Evolutionary conservation across 1,139 yeast species (phyloP).

Genomic region (Yamadazyma diospyri): DNA sequence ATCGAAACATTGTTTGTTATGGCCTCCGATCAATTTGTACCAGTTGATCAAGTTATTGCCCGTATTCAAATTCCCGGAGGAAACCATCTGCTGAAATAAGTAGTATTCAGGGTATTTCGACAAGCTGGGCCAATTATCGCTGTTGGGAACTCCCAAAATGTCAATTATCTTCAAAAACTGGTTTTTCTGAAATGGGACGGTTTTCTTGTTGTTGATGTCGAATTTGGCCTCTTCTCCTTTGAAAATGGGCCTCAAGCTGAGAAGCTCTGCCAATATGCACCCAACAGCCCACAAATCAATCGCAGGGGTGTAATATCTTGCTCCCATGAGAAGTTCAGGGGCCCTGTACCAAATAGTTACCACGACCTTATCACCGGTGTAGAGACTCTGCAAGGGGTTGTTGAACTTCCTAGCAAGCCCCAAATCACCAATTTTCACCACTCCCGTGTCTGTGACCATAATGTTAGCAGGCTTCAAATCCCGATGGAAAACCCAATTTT

Average conservation of each 20-base stretch:
- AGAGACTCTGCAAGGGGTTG: conserved; percentile 83
- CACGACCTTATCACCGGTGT: conserved; percentile 94
- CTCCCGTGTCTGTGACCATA: conserved; percentile 88
- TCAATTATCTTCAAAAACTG: conserved; percentile 89
- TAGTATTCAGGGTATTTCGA: conserved; percentile 81
- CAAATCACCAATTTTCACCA: conserved; percentile 91
- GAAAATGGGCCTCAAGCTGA: conserved; percentile 86
- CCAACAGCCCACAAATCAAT: conserved; percentile 98
- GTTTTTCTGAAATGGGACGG: conserved; percentile 89
- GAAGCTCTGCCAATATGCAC: conserved; percentile 87
- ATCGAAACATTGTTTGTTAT: conserved; percentile 63
- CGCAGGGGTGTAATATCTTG: conserved; percentile 92
- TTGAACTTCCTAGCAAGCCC: conserved; percentile 91
- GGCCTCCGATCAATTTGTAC: conserved; percentile 80
- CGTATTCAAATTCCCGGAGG: conserved; percentile 38
- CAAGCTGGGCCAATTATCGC: conserved; percentile 73
- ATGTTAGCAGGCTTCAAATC: conserved; percentile 97
- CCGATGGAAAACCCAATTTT: conserved; percentile 93
- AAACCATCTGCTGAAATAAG: conserved; percentile 53
- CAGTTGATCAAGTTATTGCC: conserved; percentile 64
- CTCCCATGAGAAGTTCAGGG: conserved; percentile 86
- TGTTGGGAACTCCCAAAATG: conserved; percentile 82
- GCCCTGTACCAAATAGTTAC: conserved; percentile 99
- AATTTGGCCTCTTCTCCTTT: conserved; percentile 97
- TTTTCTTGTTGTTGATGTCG: conserved; percentile 75